Evolutionary conservation across 2,329 filamentous ascomycete genomes (phyloP).

Genomic region (Colletotrichum cuscutae): DNA sequence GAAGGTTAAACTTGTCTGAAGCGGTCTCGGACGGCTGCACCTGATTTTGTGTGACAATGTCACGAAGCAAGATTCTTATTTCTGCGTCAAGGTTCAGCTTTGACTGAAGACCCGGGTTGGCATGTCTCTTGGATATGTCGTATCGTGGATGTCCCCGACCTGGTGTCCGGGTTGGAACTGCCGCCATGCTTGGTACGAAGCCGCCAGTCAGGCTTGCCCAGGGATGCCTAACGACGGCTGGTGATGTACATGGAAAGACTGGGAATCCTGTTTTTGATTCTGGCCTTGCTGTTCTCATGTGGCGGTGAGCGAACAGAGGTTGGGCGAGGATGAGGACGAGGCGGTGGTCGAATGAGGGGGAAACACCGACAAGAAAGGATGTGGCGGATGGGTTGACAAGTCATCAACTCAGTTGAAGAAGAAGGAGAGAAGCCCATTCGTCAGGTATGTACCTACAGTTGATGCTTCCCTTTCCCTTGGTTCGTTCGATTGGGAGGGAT

Average conservation of each 20-base stretch:
- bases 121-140: not conserved
- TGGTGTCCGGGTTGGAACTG: not conserved
- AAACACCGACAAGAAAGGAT: slow-evolving; percentile 8
- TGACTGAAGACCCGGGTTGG: slow-evolving; percentile 2
- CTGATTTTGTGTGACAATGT: slow-evolving; percentile 25
- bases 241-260: not conserved
- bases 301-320: slow-evolving; percentile 23
- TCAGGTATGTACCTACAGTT: not conserved
- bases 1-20: slow-evolving; percentile 32
- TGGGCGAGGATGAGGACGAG: slow-evolving; percentile 18
- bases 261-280: not conserved
- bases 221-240: slow-evolving; percentile 1
- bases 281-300: slow-evolving; percentile 1
- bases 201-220: not conserved
- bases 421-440: slow-evolving; percentile 2
- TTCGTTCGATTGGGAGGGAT: not conserved
- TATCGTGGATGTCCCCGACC: slow-evolving; percentile 5
- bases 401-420: slow-evolving; percentile 5
- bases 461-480: slow-evolving; percentile 7
- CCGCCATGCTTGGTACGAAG: not conserved
- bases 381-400: slow-evolving; percentile 30
- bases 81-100: slow-evolving; percentile 4
- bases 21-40: slow-evolving; percentile 32
- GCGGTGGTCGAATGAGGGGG: not conserved
- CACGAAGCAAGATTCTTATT: slow-evolving; percentile 27